Percentiles rank a stretch among this genome's conserved stretches.
Conservation (phyloP, 2,329 filamentous ascomycete species). For the Fusarium duplospermum region DNA sequence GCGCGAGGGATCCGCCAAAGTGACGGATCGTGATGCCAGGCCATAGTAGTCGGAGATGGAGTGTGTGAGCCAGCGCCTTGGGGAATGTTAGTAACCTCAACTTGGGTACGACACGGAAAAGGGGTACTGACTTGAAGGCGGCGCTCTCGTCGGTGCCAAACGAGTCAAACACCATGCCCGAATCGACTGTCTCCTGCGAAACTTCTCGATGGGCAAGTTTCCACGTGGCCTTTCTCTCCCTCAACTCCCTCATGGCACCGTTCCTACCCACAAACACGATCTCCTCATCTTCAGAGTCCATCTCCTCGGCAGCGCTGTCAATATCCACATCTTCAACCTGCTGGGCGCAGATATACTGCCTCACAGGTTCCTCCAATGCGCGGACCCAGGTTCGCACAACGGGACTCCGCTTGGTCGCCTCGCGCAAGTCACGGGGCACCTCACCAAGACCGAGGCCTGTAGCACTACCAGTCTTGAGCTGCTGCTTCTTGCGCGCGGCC, state of each 20-base stretch:
- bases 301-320: conserved; percentile 52
- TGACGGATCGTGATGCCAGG: conserved; percentile 83
- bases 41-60: conserved; percentile 94
- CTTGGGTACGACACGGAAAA: background rate
- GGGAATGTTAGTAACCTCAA: conserved; percentile 7
- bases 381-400: conserved; percentile 84
- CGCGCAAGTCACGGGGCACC: conserved; percentile 83
- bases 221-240: conserved; percentile 53
- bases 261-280: conserved; percentile 86
- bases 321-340: conserved; percentile 34
- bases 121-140: conserved; percentile 78
- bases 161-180: conserved; percentile 83
- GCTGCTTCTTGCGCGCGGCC: conserved; percentile 60
- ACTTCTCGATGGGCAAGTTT: conserved; percentile 64
- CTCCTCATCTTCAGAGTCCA: conserved; percentile 77
- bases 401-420: conserved; percentile 82
- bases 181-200: conserved; percentile 69
- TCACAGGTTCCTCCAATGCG: conserved; percentile 85
- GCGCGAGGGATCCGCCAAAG: conserved; percentile 75
- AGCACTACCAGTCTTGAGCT: conserved; percentile 54
- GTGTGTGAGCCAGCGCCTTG: conserved; percentile 90
- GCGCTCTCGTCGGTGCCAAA: conserved; percentile 79
- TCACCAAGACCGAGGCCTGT: conserved; percentile 61
- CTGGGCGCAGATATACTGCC: conserved; percentile 75
- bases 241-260: conserved; percentile 66